Base-by-base conservation (phyloP, 176 grass and related monocot genomes). In the Echinochloa phyllopogon region DNA sequence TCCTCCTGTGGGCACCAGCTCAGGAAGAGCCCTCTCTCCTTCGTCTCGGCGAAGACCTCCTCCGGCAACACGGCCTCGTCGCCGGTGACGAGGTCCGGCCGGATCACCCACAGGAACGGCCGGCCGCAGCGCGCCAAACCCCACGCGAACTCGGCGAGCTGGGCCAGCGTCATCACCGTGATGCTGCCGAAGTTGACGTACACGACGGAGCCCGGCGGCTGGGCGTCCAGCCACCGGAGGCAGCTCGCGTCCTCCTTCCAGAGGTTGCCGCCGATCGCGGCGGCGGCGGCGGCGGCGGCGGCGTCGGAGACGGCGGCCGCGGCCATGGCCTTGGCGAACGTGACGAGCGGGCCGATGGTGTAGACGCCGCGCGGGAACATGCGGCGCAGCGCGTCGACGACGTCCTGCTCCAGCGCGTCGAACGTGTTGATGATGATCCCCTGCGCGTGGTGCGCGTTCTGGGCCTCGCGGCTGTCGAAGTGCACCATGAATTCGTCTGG, bases 181-280 rank as follows among this genome's bases (percentile, higher is more conserved):
- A 97, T 85, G 87, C 94, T 97, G 29, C 94, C 94, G 64, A 89
- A 97, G 90, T 97, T 97, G 13, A 97, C 92, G 55, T 94, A 97
- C n/a, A 97, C 72, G 56, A 97, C 90, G 0, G 90, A 97, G 89
- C 88, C 82, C 68, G 8, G 13, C 20, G 0, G n/a, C 48, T 53
- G 73, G 13, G 15, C 47, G 29, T 89, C 56, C 36, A 96, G 83
- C 94, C 94, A 96, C 48, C 47, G 41, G 3, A 97, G 65, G 29
- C 94, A 97, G 13, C 44, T 60, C 7, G 78, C 3, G 74, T 96
- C 91, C 68, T 96, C 94, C 60, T 87, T 93, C 94, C 94, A 93
- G 7, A 96, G 84, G 69, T 71, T 94, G 24, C 75, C 66, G 58
- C 75, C 79, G 33, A 92, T 88, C 21, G 58, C n/a, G 12, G 36